Percentiles rank a stretch among this genome's conserved stretches.
These are phyloP conservation scores for Agapanthus africanus DNA, from an alignment of 106 monocot genomes.

Conservation along the genomic window DNA sequence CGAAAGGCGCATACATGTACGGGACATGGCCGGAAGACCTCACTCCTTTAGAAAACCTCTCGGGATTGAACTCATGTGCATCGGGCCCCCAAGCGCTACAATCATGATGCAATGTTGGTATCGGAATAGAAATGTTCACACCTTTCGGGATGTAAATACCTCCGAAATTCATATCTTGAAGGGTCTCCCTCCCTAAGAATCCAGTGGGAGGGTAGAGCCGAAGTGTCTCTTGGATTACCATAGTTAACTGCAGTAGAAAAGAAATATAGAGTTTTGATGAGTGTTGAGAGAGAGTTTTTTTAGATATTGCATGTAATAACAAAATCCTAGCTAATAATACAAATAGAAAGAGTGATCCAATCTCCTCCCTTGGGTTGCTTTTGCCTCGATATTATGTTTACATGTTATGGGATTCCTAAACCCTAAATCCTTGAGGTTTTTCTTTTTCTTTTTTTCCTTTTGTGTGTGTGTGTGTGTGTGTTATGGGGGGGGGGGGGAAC, in stretches of 20 bases:
- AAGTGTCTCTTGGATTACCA: slow-evolving; percentile 78
- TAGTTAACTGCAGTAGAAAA: slow-evolving; percentile 51
- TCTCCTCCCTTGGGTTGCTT: too few species aligned
- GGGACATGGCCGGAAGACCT: slow-evolving; percentile 38
- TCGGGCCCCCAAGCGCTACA: slow-evolving; percentile 52
- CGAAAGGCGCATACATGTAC: slow-evolving; percentile 61
- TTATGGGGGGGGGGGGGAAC: too few species aligned
- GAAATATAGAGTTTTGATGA: neutral
- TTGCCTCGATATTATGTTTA: too few species aligned
- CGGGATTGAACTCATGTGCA: slow-evolving; percentile 51
- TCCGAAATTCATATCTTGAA: slow-evolving; percentile 60
- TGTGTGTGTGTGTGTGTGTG: too few species aligned
- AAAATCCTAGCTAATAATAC: too few species aligned
- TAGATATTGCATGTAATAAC: too few species aligned
- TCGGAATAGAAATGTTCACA: slow-evolving; percentile 33
- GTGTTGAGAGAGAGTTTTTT: too few species aligned
- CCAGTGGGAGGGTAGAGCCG: slow-evolving; percentile 59
- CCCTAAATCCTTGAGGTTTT: too few species aligned
- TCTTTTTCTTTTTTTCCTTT: too few species aligned
- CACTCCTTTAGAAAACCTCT: slow-evolving; percentile 43
- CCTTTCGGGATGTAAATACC: slow-evolving; percentile 52
- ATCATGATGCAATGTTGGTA: slow-evolving; percentile 44
- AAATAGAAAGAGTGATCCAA: too few species aligned
- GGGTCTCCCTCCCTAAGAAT: slow-evolving; percentile 42
- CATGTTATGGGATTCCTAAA: too few species aligned